These are phyloP conservation scores for Tylopilus sp. DNA, from an alignment of 1,284 basidiomycete genomes.

Conservation along the genomic window DNA sequence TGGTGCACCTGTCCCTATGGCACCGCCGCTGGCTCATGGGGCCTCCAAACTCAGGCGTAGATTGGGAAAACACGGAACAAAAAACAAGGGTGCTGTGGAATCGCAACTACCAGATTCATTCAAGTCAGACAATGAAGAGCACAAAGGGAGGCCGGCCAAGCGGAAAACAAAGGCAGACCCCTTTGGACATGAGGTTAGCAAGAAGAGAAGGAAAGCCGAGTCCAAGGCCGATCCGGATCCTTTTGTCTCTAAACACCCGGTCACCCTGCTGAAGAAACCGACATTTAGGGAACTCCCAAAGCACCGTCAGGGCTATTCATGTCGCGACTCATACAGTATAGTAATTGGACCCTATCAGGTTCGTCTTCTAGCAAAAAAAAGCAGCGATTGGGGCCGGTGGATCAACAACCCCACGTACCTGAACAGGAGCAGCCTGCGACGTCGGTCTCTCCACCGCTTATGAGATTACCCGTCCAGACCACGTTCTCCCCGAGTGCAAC, in stretches of 20 bases:
- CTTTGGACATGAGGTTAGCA: conserved; percentile 45
- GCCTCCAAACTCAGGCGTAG: conserved; percentile 53
- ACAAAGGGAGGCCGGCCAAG: conserved; percentile 53
- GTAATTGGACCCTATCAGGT: conserved; percentile 11
- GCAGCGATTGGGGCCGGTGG: not conserved
- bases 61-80: conserved; percentile 48
- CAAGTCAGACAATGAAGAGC: conserved; percentile 48
- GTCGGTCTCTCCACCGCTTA: conserved; percentile 3
- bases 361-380: conserved; percentile 5
- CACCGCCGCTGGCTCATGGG: conserved; percentile 41
- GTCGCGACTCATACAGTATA: not conserved
- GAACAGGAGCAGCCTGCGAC: not conserved
- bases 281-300: not conserved
- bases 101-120: conserved; percentile 28
- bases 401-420: not conserved
- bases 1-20: conserved; percentile 55
- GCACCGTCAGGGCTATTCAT: conserved; percentile 14
- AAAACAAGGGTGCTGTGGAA: conserved; percentile 42
- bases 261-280: not conserved
- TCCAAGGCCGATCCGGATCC: not conserved
- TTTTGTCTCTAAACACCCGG: not conserved
- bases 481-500: conserved; percentile 4
- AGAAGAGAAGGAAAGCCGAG: conserved; percentile 26
- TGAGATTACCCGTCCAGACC: conserved; percentile 7
- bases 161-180: conserved; percentile 58